These are phyloP conservation scores for Fraxinus cuspidata DNA, from an alignment of 257 asterid genomes.

Conservation along the genomic window DNA sequence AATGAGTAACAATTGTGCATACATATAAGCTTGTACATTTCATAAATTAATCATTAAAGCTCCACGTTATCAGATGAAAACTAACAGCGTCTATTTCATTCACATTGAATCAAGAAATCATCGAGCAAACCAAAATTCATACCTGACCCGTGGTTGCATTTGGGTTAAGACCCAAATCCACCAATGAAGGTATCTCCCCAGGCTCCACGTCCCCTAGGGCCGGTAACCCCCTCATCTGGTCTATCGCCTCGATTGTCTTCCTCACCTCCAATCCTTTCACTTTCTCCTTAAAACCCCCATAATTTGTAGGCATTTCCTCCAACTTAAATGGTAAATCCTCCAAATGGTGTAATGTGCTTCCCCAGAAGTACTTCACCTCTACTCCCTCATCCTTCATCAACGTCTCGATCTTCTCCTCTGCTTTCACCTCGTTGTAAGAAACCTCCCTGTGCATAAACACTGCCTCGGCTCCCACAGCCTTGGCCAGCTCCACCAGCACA, in stretches of 20 bases:
- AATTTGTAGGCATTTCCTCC: conserved; percentile 81
- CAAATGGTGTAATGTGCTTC: conserved; percentile 92
- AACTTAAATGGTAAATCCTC: conserved; percentile 92
- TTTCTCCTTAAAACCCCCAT: conserved; percentile 86
- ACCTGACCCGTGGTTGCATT: conserved; percentile 67
- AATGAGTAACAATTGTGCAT: not conserved
- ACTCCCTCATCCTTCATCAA: conserved; percentile 86
- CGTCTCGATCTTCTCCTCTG: conserved; percentile 84
- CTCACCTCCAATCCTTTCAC: conserved; percentile 76
- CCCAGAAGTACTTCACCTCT: conserved; percentile 92
- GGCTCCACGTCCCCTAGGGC: conserved; percentile 80
- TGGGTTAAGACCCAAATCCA: conserved; percentile 89
- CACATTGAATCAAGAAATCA: conserved; percentile 6
- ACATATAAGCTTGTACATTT: not conserved
- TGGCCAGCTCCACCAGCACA: conserved; percentile 76
- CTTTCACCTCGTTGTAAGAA: conserved; percentile 75
- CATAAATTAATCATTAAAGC: not conserved
- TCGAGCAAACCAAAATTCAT: conserved; percentile 10
- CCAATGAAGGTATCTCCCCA: conserved; percentile 86
- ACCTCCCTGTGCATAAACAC: conserved; percentile 89
- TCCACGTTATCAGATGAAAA: not conserved
- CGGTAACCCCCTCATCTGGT: conserved; percentile 79
- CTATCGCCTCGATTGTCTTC: conserved; percentile 80
- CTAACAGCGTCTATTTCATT: not conserved
- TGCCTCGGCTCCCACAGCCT: conserved; percentile 85